phyloP scores from a whole-genome alignment of 1,139 yeast species.

The Eremothecium coryli region DNA sequence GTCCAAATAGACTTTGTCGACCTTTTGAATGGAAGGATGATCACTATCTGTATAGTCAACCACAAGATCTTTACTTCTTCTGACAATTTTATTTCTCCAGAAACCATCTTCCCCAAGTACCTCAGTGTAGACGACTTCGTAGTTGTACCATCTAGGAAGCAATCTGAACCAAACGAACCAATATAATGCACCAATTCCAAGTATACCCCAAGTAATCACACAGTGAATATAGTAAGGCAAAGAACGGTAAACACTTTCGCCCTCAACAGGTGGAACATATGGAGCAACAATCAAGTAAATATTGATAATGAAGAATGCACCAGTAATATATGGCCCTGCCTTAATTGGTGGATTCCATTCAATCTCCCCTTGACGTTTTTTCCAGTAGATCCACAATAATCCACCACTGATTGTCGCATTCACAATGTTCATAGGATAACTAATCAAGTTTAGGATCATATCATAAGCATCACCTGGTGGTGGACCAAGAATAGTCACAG shows the following conservation, averaged over 20 bases:
- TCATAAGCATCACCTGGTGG: conserved; percentile 62
- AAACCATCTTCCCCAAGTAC: conserved; percentile 63
- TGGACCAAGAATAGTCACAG: conserved; percentile 49
- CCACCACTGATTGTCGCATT: conserved; percentile 70
- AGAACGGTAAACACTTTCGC: conserved; percentile 54
- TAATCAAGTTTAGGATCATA: conserved; percentile 63
- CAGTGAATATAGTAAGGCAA: conserved; percentile 77
- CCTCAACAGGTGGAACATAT: conserved; percentile 62
- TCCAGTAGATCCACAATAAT: conserved; percentile 53
- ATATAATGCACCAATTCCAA: conserved; percentile 60
- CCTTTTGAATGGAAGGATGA: too few species aligned
- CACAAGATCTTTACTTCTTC: too few species aligned
- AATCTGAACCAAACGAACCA: conserved; percentile 61
- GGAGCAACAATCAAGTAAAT: conserved; percentile 71
- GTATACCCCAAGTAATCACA: conserved; percentile 74
- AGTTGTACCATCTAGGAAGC: conserved; percentile 51
- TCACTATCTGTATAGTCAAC: too few species aligned
- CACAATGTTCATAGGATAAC: conserved; percentile 65
- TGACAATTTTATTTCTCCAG: conserved; percentile 58
- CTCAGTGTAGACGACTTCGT: conserved; percentile 49
- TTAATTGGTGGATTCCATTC: conserved; percentile 71
- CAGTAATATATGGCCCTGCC: conserved; percentile 54
- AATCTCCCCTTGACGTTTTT: conserved; percentile 41
- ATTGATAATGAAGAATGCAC: conserved; percentile 60
- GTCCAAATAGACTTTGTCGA: too few species aligned